phyloP scores from a whole-genome alignment of 306 rosid genomes.

The Quercus ilex region DNA sequence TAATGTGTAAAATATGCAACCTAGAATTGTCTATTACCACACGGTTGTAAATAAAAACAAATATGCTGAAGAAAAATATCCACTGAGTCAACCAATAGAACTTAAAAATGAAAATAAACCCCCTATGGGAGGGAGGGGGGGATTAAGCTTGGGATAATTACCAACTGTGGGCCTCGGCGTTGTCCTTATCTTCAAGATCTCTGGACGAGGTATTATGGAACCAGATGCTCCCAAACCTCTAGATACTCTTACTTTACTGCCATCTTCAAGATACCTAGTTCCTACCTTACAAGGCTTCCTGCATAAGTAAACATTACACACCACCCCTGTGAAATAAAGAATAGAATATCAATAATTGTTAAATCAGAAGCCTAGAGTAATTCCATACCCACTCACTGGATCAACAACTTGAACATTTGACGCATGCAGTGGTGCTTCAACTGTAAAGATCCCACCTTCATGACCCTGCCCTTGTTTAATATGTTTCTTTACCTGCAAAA shows the following conservation, averaged over 20 bases:
- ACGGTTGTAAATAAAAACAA: background rate
- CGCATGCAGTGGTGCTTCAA: slow-evolving; percentile 92
- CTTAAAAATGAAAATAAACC: slow-evolving; percentile 2
- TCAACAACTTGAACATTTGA: slow-evolving; percentile 88
- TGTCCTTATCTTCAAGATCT: slow-evolving; percentile 80
- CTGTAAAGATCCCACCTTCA: slow-evolving; percentile 91
- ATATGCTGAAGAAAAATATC: background rate
- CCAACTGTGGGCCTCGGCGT: slow-evolving; percentile 83
- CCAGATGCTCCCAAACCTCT: slow-evolving; percentile 82
- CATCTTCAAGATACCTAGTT: slow-evolving; percentile 82
- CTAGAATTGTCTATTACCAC: background rate
- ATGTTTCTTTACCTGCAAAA: slow-evolving; percentile 77
- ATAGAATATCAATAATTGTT: background rate
- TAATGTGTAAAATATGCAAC: background rate
- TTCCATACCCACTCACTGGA: slow-evolving; percentile 70
- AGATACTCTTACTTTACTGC: slow-evolving; percentile 82
- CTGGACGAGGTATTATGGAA: slow-evolving; percentile 87
- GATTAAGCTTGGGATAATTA: slow-evolving; percentile 28
- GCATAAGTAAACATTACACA: slow-evolving; percentile 19
- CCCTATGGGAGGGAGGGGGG: background rate
- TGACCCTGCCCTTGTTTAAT: slow-evolving; percentile 97
- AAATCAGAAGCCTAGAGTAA: background rate
- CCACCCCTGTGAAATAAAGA: background rate
- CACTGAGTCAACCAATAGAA: background rate
- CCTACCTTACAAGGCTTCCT: slow-evolving; percentile 92